Evolutionary conservation across 306 rosid species (phyloP).

Genomic region (Castanea sativa): DNA sequence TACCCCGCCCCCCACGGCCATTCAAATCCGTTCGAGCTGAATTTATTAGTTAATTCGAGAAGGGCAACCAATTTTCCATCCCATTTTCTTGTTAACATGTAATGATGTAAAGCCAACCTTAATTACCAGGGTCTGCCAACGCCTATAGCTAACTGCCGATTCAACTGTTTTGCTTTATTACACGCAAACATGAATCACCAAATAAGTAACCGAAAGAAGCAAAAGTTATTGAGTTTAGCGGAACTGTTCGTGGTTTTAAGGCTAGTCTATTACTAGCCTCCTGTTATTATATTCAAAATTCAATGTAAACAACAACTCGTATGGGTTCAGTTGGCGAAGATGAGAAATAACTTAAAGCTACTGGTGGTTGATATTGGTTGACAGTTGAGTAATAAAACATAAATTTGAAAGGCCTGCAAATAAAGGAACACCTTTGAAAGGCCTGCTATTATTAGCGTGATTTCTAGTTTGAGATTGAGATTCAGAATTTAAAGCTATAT

Average conservation of each 20-base stretch:
- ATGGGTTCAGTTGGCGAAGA: conserved; percentile 10
- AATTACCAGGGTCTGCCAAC: neutral
- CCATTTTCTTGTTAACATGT: too few species aligned
- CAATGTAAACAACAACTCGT: conserved; percentile 33
- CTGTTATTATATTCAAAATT: conserved; percentile 11
- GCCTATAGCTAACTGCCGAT: neutral
- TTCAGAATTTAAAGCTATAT: too few species aligned
- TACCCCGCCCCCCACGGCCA: too few species aligned
- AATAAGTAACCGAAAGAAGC: neutral
- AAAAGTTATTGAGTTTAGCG: conserved; percentile 15
- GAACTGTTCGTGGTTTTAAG: conserved; percentile 19
- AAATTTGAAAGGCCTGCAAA: neutral
- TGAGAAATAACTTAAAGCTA: neutral
- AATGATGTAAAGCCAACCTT: too few species aligned
- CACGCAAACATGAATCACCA: neutral
- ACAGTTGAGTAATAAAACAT: conserved; percentile 25
- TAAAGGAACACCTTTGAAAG: neutral
- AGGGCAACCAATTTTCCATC: too few species aligned
- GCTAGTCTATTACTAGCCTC: conserved; percentile 19
- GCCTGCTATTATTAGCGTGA: neutral
- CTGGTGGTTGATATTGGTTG: conserved; percentile 28
- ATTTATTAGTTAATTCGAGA: too few species aligned
- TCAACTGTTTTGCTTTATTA: too few species aligned
- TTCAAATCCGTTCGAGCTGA: too few species aligned
- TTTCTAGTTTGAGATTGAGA: too few species aligned